Base-by-base conservation (phyloP, 1,139 yeast genomes). In the Kurtzmaniella quercitrusa region DNA sequence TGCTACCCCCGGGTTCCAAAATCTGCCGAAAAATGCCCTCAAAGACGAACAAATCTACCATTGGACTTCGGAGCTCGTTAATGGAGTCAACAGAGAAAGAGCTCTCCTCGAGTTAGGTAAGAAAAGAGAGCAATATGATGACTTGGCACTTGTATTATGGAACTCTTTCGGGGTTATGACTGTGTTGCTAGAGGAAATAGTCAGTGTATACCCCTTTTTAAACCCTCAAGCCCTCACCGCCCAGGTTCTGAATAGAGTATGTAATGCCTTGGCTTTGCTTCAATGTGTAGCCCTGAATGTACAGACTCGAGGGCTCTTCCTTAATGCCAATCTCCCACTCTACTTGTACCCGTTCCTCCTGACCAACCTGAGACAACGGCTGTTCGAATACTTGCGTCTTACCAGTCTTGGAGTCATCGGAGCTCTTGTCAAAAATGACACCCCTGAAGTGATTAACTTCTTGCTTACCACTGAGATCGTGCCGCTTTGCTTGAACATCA, bases 271-370 rank as follows among this genome's bases (percentile, higher is more conserved):
- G 55, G 98, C 97, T 7, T 74, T 93, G 43, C 73, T 93, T 52
- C 98, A 93, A 63, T 93, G 98, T 66, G 96, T 93, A 41, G 98
- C 98, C 2, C 87, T 96, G 0, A 96, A 93, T 59, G 83, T 85
- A 38, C 95, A 88, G 53, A 93, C 98, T 0, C 80, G 96, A 58
- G 82, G 82, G 23, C 75, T 85, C 45, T 91, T 93, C 55, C 70
- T 93, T 49, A 84, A 81, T 60, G 97, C 98, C 1, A 96, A 93
- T 57, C 81, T 93, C 46, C 97, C 98, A 37, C 73, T 93, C 45
- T 93, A 90, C 58, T 73, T 93, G 48, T 93, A 93, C 63, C 98
- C 98, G 18, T 93, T 93, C 57, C 75, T 93, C 59, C 89, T 90
- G 55, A 91, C 98, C 4, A 87, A 88, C 50, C 88, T 96, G 37